Evolutionary conservation across 1,139 yeast genomes (phyloP), one percentile per base, ranked within the genome.

Genomic region (Kurtzmaniella natalensis): DNA sequence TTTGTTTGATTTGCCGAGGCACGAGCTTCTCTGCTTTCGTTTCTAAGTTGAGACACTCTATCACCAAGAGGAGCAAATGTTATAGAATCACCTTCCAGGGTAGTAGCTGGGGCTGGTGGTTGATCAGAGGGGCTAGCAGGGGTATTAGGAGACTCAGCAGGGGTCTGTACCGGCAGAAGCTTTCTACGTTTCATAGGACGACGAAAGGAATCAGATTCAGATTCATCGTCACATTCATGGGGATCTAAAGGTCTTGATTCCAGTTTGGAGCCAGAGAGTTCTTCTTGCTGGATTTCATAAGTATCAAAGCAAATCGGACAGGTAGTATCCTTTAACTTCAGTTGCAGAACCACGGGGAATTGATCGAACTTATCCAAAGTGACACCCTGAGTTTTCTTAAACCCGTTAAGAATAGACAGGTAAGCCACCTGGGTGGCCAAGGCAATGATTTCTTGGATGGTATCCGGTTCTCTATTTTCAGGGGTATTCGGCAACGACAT

Each of bases 221-320:
- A 21, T 6, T n/a, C 10, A 14, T 25, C 11, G n/a, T 15, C 32
- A 21, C 16, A 11, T 11, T 11, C 27, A 11, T 24, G 5, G n/a
- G n/a, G n/a, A n/a, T n/a, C n/a, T n/a, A n/a, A n/a, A n/a, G n/a
- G n/a, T n/a, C n/a, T n/a, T n/a, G n/a, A n/a, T 11, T n/a, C 9
- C 5, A 5, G 5, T 5, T 21, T 13, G 9, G 24, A 5, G 11
- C 24, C 24, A 4, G 9, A n/a, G 11, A 5, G 13, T 4, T n/a
- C 13, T n/a, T 4, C 24, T 21, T 21, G 16, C 4, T 14, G 26
- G 17, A 11, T 26, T 18, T 10, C 30, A 47, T 68, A 80, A 10
- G 62, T 61, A 23, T 81, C 89, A 46, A 78, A 80, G 53, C 92
- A 82, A 26, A 82, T 79, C n/a, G 86, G 64, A 47, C 92, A 82